phyloP scores from a whole-genome alignment of 306 rosid species.

The Chamaecrista fasciculata region DNA sequence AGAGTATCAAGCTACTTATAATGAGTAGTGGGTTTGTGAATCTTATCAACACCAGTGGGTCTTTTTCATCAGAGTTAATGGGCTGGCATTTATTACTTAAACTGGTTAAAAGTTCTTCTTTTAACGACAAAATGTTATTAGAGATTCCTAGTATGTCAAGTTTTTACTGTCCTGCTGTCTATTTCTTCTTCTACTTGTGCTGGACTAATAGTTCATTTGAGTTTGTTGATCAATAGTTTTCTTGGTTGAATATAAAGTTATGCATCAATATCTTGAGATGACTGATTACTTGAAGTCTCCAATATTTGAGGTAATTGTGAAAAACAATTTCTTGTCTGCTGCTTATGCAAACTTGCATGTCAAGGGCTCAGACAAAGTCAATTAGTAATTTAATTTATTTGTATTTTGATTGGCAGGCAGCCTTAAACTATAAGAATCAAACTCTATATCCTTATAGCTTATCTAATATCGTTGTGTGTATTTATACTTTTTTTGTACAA shows the following conservation, averaged over 20 bases:
- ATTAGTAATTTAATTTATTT: conserved; percentile 23
- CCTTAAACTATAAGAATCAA: background rate
- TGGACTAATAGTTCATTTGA: background rate
- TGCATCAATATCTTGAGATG: conserved; percentile 23
- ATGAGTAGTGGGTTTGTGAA: background rate
- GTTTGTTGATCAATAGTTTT: background rate
- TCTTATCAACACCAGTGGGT: background rate
- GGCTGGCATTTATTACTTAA: background rate
- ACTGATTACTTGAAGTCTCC: background rate
- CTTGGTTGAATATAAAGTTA: background rate
- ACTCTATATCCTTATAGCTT: background rate
- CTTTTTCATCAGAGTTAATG: background rate
- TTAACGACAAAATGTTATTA: background rate
- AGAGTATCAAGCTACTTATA: background rate
- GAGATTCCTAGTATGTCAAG: background rate
- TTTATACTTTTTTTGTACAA: conserved; percentile 8
- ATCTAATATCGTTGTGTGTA: background rate
- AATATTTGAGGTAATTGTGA: conserved; percentile 4
- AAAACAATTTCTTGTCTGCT: conserved; percentile 11
- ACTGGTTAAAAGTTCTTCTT: background rate
- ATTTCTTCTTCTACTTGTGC: background rate
- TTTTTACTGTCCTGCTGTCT: background rate
- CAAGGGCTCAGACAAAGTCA: background rate
- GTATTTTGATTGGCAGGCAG: background rate
- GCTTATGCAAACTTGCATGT: conserved; percentile 14